A percentile compares a stretch with the other conserved stretches of the same genome.
Conservation (phyloP, 768 basidiomycete genomes). For the Calocybe cyanea region DNA sequence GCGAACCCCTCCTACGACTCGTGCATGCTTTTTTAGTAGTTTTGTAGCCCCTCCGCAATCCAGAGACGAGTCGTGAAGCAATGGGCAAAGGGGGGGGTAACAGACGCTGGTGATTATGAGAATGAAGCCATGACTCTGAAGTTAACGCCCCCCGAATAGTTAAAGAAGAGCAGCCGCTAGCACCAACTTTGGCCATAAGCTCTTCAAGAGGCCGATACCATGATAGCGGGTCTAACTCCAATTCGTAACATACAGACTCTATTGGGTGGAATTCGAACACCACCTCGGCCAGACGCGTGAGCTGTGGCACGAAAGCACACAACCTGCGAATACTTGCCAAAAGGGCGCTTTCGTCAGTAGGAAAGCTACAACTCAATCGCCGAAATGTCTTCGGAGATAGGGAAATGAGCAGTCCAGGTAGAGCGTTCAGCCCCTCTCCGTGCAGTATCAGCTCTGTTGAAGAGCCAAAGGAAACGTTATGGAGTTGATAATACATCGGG, state of each 20-base stretch:
- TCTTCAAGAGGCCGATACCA: constrained; percentile 3
- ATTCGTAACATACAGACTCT: not conserved
- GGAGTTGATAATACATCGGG: not conserved
- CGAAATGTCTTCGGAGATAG: not conserved
- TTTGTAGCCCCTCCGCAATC: no score
- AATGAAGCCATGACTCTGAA: not conserved
- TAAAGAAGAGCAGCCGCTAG: not conserved
- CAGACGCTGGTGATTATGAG: not conserved
- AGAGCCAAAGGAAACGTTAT: not conserved
- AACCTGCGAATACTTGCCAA: not conserved
- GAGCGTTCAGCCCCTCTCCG: not conserved
- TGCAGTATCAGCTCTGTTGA: not conserved
- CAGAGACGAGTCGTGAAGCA: not conserved
- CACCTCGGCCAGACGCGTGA: not conserved
- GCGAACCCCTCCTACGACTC: not conserved
- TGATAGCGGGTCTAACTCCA: not conserved
- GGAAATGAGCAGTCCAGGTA: constrained; percentile 1
- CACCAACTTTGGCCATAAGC: not conserved
- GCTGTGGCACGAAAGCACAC: not conserved
- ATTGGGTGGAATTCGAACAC: not conserved
- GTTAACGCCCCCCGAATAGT: not conserved
- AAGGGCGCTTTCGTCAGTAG: not conserved
- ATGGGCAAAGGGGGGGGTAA: not conserved
- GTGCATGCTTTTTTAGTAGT: not conserved
- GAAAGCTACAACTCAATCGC: not conserved